These are phyloP conservation scores for Simmondsia chinensis DNA, from an alignment of 148 eudicot genomes.

Conservation along the genomic window DNA sequence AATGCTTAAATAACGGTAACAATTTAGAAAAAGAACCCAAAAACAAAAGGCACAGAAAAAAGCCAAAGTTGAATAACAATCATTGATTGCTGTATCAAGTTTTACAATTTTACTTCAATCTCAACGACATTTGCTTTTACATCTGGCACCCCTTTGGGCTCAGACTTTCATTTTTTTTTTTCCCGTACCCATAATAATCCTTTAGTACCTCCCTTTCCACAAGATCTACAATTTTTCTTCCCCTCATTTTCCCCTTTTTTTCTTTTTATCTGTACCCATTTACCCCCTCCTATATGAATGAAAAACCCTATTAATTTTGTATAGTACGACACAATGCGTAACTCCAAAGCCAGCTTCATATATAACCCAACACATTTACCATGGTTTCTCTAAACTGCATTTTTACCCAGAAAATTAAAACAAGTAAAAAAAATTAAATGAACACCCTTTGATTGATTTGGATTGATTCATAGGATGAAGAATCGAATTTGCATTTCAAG, in stretches of 20 bases:
- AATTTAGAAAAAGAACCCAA: no score
- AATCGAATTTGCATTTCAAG: background rate
- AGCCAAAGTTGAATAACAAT: no score
- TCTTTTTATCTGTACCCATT: slow-evolving; percentile 1
- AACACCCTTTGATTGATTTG: slow-evolving; percentile 19
- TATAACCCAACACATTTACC: no score
- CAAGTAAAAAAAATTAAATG: no score
- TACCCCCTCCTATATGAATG: slow-evolving; percentile 3
- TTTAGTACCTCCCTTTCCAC: slow-evolving; percentile 11
- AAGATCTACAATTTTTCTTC: no score
- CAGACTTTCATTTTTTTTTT: slow-evolving; percentile 3
- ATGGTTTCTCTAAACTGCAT: no score
- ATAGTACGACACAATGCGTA: slow-evolving; percentile 36
- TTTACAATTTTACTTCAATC: slow-evolving; percentile 4
- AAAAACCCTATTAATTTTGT: slow-evolving; percentile 20
- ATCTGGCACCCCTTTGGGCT: slow-evolving; percentile 1
- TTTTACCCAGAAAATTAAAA: no score
- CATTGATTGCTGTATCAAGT: background rate
- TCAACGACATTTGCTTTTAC: slow-evolving; percentile 8
- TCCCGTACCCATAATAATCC: background rate
- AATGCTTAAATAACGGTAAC: no score
- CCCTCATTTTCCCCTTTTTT: background rate
- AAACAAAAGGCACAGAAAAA: no score
- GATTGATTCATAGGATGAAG: background rate
- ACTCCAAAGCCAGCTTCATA: no score